phyloP scores from a whole-genome alignment of 208 protist genomes.

The Lotmaria passim region DNA sequence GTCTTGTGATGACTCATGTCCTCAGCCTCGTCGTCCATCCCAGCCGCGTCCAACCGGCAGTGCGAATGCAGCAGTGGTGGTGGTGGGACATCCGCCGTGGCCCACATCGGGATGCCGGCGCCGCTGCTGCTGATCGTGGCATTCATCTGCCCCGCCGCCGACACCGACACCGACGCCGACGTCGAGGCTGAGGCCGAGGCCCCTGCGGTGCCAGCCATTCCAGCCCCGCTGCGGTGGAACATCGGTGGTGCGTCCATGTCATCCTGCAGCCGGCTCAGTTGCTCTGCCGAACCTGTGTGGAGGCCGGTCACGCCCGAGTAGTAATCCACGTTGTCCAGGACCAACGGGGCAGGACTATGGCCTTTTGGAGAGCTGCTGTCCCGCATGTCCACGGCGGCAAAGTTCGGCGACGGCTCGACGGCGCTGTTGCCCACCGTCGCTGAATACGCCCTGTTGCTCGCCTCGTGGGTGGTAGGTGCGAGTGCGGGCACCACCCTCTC shows the following conservation, averaged over 20 bases:
- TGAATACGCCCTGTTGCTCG: neutral
- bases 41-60: no score
- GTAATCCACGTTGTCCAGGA: neutral
- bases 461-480: no score
- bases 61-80: neutral
- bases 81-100: neutral
- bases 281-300: neutral
- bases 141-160: no score
- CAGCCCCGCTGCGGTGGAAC: conserved; percentile 14
- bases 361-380: neutral
- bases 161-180: neutral
- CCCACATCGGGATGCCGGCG: neutral
- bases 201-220: neutral
- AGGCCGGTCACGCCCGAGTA: conserved; percentile 15
- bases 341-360: neutral
- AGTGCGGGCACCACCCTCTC: neutral
- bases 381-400: neutral
- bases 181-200: neutral
- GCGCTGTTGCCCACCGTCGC: neutral
- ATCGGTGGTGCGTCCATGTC: conserved; percentile 27
- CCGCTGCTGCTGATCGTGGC: neutral
- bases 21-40: conserved; percentile 1
- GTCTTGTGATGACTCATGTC: conserved; percentile 3
- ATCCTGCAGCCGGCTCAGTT: conserved; percentile 11
- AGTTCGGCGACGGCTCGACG: no score